A percentile compares a stretch with the other conserved stretches of the same genome.
phyloP scores from a whole-genome alignment of 495 filamentous ascomycete species.

The Penicillium maclennaniae region DNA sequence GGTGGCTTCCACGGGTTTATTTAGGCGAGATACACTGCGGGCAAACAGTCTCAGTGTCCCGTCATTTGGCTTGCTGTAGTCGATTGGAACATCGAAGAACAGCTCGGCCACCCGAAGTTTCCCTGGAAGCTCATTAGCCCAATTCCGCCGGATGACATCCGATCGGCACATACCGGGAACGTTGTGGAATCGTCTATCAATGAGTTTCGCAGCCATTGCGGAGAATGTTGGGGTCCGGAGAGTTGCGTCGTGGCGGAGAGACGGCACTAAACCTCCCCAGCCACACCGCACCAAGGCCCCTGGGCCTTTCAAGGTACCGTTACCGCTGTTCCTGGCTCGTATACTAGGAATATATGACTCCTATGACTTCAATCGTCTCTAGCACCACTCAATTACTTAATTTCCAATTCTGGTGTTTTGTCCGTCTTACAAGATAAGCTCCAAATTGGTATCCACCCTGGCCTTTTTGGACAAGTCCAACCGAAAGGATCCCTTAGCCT shows the following conservation, averaged over 20 bases:
- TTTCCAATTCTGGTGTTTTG: not conserved
- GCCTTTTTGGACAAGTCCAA: constrained; percentile 16
- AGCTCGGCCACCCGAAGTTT: constrained; percentile 73
- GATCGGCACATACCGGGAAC: constrained; percentile 34
- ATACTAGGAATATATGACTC: not conserved
- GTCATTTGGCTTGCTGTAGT: constrained; percentile 61
- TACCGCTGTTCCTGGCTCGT: not conserved
- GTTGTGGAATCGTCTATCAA: constrained; percentile 42
- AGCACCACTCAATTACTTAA: not conserved
- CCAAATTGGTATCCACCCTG: not conserved
- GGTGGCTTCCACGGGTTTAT: constrained; percentile 54
- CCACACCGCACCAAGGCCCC: not conserved
- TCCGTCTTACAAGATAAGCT: not conserved
- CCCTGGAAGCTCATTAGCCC: constrained; percentile 46
- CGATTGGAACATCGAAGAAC: constrained; percentile 79
- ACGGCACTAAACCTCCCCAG: not conserved
- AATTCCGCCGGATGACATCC: not conserved
- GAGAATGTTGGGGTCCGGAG: constrained; percentile 5
- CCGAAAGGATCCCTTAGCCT: constrained; percentile 2
- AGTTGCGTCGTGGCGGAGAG: constrained; percentile 2
- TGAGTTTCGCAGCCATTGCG: constrained; percentile 41
- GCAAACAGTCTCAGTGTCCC: constrained; percentile 69
- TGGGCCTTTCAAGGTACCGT: not conserved
- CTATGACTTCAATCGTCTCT: not conserved
- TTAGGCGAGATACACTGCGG: constrained; percentile 61